Base-by-base conservation (phyloP, 768 basidiomycete genomes). In the Multifurca ochricompacta region DNA sequence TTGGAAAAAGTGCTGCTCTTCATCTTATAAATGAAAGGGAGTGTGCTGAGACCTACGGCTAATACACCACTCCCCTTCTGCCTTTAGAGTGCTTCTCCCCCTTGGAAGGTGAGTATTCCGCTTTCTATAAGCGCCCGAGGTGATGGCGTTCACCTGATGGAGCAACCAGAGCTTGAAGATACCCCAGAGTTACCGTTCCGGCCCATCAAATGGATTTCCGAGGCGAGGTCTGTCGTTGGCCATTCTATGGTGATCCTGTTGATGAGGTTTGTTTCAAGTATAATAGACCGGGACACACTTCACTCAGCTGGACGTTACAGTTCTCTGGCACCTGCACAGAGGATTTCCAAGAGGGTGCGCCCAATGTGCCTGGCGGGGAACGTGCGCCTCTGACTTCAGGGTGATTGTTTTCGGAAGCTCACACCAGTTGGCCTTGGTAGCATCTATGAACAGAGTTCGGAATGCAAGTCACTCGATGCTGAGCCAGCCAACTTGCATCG, bases 11-110 rank as follows among this genome's bases (percentile, higher is more conserved):
- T 45, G 44, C 49, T 40, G 42, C 49, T 45, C 40, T 51, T 27
- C 49, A 50, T 56, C 37, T 51, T 56, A 56, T 56, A 56, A 56
- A 56, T 56, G 54, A 51, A 42, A 56, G 49, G 49, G 36, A 45
- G 31, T 43, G 40, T 19, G 49, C 23, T 51, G 49, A 46, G 49
- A 37, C 30, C 37, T 39, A 35, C 49, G 49, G 30, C 25, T 51
- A 32, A 43, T 43, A 56, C 54, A 49, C 49, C 48, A 40, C 37
- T 56, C 54, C 54, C 54, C 49, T 51, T 28, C 27, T 51, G 42
- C 46, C 54, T 45, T 43, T 31, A 50, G 21, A 39, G 48, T 39
- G 21, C 49, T 34, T 56, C 49, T 40, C 37, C 28, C 54, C 36
- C 37, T 23, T 37, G 23, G 35, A 14, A 51, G 34, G 54, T 56